Conservation (phyloP, 2,329 filamentous ascomycete genomes). For the Cadophora luteo-olivacea region DNA sequence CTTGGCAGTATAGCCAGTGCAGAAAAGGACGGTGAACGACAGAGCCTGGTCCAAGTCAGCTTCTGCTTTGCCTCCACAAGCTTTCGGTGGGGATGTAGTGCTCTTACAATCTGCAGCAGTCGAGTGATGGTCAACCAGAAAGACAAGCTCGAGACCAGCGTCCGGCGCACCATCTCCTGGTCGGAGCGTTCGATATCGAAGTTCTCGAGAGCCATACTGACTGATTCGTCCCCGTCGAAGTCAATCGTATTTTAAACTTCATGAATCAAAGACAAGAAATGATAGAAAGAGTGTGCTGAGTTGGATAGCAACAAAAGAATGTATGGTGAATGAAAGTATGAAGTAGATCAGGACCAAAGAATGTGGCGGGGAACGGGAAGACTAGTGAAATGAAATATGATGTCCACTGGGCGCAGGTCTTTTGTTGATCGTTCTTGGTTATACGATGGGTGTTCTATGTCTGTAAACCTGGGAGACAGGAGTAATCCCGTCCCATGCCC, state of each 20-base stretch:
- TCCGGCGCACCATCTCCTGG: conserved; percentile 8
- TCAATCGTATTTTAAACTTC: conserved; percentile 8
- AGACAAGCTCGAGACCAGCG: conserved; percentile 17
- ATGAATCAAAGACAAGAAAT: conserved; percentile 8
- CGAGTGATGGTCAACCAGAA: conserved; percentile 22
- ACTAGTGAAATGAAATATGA: conserved; percentile 20
- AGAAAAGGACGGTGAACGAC: conserved; percentile 18
- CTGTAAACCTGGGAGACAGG: conserved; percentile 1
- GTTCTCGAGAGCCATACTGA: conserved; percentile 18
- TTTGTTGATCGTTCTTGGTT: conserved; percentile 10
- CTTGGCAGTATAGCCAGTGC: conserved; percentile 21
- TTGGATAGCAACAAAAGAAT: neutral
- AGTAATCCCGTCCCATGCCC: neutral
- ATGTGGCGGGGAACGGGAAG: neutral
- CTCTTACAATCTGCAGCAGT: conserved; percentile 15
- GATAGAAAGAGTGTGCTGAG: neutral
- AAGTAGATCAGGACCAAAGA: neutral
- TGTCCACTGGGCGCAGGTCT: neutral
- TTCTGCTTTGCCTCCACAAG: neutral
- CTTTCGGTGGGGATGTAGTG: neutral
- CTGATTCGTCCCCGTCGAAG: conserved; percentile 20
- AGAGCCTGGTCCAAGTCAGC: conserved; percentile 10
- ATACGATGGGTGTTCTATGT: conserved; percentile 17
- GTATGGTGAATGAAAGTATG: neutral
- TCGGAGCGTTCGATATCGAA: conserved; percentile 15